Evolutionary conservation across 1,139 yeast species (phyloP).

Genomic region (Sugiyamaella castrensis): DNA sequence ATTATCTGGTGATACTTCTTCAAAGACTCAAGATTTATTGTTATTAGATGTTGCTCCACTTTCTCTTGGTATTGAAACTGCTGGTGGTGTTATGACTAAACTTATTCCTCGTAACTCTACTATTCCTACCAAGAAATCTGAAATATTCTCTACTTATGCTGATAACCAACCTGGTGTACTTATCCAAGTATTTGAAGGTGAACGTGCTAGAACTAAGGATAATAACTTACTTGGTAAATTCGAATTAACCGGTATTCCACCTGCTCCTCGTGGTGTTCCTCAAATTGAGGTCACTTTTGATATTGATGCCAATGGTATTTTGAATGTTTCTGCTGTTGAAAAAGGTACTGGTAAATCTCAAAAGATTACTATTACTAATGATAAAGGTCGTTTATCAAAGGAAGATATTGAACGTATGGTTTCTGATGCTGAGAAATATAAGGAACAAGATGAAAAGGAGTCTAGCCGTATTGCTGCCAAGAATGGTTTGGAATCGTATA

Average conservation of each 20-base stretch:
- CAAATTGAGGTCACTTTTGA: slow-evolving; percentile 93
- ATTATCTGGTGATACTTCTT: slow-evolving; percentile 82
- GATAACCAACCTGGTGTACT: slow-evolving; percentile 95
- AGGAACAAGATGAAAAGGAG: slow-evolving; percentile 82
- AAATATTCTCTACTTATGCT: slow-evolving; percentile 85
- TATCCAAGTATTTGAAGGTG: slow-evolving; percentile 92
- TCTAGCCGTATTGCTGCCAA: slow-evolving; percentile 71
- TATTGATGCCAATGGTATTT: slow-evolving; percentile 88
- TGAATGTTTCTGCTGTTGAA: slow-evolving; percentile 91
- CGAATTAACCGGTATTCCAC: slow-evolving; percentile 89
- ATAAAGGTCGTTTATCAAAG: slow-evolving; percentile 93
- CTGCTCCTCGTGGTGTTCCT: slow-evolving; percentile 96
- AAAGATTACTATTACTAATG: slow-evolving; percentile 84
- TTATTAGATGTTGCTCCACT: slow-evolving; percentile 85
- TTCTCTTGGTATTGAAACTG: slow-evolving; percentile 89
- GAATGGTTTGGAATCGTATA: slow-evolving; percentile 90
- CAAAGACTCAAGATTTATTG: slow-evolving; percentile 78
- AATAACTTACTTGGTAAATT: slow-evolving; percentile 92
- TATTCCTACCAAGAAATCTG: slow-evolving; percentile 90
- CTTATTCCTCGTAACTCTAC: slow-evolving; percentile 90
- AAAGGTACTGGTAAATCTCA: slow-evolving; percentile 82
- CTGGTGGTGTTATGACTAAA: slow-evolving; percentile 94
- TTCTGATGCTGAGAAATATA: slow-evolving; percentile 82
- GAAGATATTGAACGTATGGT: slow-evolving; percentile 96
- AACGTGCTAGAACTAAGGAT: slow-evolving; percentile 89